phyloP scores from a whole-genome alignment of 2,329 filamentous ascomycete species.

The Trichoderma oligosporum region DNA sequence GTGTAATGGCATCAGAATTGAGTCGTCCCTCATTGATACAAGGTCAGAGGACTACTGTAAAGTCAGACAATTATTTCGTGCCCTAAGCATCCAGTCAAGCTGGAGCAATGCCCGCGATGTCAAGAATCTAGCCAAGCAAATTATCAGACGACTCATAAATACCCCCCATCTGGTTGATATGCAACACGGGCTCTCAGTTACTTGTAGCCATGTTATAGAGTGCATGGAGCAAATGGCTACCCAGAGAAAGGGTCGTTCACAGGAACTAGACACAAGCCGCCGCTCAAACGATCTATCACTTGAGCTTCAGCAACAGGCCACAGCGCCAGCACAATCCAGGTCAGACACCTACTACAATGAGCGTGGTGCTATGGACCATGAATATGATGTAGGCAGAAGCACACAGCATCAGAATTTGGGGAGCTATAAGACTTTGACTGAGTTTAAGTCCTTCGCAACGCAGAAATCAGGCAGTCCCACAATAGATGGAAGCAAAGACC shows the following conservation, averaged over 20 bases:
- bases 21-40: background rate
- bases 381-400: background rate
- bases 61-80: background rate
- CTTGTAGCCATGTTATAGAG: background rate
- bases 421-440: background rate
- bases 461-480: background rate
- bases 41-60: background rate
- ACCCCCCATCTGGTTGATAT: background rate
- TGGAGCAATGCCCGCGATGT: constrained; percentile 4
- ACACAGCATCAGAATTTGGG: background rate
- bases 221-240: background rate
- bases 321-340: background rate
- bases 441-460: background rate
- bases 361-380: background rate
- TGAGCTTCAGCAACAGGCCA: background rate
- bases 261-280: background rate
- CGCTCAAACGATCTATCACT: too few relatives aligned
- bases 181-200: background rate
- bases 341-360: background rate
- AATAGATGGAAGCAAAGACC: background rate
- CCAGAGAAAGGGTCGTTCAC: background rate
- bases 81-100: background rate
- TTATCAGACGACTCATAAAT: background rate
- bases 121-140: background rate
- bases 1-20: background rate